A percentile compares a stretch with the other conserved stretches of the same genome.
phyloP scores from a whole-genome alignment of 1,284 basidiomycete genomes.

The Moesziomyces antarcticus region DNA sequence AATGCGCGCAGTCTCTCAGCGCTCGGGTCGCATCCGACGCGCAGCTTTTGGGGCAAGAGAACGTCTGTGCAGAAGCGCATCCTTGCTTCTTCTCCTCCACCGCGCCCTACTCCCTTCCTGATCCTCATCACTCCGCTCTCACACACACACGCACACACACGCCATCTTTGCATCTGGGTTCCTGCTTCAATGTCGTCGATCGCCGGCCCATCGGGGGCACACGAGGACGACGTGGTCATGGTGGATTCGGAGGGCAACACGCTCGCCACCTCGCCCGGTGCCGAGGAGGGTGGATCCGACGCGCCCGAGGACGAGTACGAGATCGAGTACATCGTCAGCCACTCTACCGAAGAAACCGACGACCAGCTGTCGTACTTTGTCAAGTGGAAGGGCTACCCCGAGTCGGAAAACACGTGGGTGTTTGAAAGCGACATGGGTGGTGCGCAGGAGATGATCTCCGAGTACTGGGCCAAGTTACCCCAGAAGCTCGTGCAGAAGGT shows the following conservation, averaged over 20 bases:
- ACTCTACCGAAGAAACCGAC: conserved; percentile 21
- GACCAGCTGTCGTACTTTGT: conserved; percentile 56
- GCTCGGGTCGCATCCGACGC: too few relatives aligned
- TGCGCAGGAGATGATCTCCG: conserved; percentile 47
- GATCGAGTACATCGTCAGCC: conserved; percentile 50
- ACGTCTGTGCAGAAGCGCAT: too few relatives aligned
- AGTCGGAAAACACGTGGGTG: conserved; percentile 53
- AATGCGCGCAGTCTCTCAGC: too few relatives aligned
- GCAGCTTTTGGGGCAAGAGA: too few relatives aligned
- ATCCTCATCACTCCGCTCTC: too few relatives aligned
- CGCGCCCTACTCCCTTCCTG: too few relatives aligned
- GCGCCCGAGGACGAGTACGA: conserved; percentile 53
- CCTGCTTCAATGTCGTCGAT: conserved; percentile 3
- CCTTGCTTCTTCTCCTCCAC: not conserved
- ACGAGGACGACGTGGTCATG: conserved; percentile 34
- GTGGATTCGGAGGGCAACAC: conserved; percentile 9
- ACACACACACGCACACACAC: too few relatives aligned
- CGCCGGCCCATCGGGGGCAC: conserved; percentile 11
- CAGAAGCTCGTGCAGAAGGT: conserved; percentile 27
- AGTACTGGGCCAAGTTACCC: conserved; percentile 36
- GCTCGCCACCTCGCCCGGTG: not conserved
- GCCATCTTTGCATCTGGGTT: too few relatives aligned
- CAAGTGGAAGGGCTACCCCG: conserved; percentile 56
- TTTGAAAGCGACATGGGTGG: conserved; percentile 49
- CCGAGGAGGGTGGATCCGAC: conserved; percentile 5